phyloP scores from a whole-genome alignment of 208 protist genomes.

The Naegleria fowleri region DNA sequence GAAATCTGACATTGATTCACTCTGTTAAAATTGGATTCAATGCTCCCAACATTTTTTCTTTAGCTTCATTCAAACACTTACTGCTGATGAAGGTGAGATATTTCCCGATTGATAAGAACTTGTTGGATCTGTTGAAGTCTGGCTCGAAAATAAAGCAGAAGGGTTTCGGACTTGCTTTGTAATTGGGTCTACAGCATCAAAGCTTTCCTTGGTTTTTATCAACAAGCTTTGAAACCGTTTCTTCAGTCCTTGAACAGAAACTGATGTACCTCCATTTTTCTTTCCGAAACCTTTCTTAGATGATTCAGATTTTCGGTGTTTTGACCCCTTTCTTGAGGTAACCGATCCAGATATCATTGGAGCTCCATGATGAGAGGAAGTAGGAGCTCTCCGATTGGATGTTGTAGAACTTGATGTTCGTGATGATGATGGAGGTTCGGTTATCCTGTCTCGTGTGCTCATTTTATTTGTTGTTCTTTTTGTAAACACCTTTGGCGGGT shows the following conservation, averaged over 20 bases:
- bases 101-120: background rate
- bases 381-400: background rate
- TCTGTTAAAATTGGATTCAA: no score
- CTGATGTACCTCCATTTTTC: background rate
- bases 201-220: background rate
- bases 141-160: background rate
- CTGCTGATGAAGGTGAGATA: background rate
- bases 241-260: background rate
- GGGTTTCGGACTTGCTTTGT: background rate
- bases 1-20: background rate
- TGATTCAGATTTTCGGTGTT: background rate
- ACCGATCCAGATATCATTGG: no score
- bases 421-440: background rate
- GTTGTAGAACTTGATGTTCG: background rate
- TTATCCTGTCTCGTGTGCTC: background rate
- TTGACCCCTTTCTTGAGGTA: background rate
- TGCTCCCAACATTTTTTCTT: background rate
- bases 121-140: background rate
- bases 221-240: background rate
- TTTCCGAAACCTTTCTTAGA: background rate
- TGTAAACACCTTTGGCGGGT: background rate
- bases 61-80: background rate
- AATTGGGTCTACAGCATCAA: background rate
- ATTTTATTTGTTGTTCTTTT: background rate
- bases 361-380: background rate